phyloP scores from a whole-genome alignment of 306 rosid species.

The Prunus mira region DNA sequence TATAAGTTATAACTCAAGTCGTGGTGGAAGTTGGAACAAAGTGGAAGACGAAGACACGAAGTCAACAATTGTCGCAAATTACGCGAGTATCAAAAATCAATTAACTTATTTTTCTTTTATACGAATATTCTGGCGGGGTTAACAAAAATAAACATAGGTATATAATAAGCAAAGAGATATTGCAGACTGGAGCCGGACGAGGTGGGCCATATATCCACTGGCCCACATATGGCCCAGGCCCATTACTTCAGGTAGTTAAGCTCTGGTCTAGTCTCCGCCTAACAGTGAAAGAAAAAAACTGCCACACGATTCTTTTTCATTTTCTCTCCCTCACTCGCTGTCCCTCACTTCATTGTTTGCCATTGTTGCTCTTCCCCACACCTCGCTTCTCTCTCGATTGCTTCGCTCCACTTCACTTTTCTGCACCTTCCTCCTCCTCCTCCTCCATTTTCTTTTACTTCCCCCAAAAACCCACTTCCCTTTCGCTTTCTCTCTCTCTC shows the following conservation, averaged over 20 bases:
- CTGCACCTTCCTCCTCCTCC: neutral
- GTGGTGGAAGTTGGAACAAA: neutral
- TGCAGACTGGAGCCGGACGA: neutral
- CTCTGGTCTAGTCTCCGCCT: neutral
- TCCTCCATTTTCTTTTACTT: constrained; percentile 16
- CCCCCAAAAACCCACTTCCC: constrained; percentile 15
- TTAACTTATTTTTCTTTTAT: neutral
- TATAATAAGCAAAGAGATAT: neutral
- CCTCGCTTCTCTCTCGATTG: neutral
- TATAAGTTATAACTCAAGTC: no score
- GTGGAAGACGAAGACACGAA: neutral
- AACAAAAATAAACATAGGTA: neutral
- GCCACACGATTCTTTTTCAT: neutral
- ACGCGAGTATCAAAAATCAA: neutral
- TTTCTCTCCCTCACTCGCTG: neutral
- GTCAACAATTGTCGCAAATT: neutral
- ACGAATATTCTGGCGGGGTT: neutral
- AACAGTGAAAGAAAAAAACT: neutral
- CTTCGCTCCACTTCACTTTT: constrained; percentile 1
- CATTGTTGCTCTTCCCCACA: constrained; percentile 24
- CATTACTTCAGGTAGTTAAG: neutral
- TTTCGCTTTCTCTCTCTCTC: neutral
- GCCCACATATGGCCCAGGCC: neutral
- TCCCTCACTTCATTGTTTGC: neutral
- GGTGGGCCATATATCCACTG: no score